Percentiles rank a stretch among this genome's conserved stretches.
phyloP scores from a whole-genome alignment of 306 rosid genomes.

The Benincasa hispida region DNA sequence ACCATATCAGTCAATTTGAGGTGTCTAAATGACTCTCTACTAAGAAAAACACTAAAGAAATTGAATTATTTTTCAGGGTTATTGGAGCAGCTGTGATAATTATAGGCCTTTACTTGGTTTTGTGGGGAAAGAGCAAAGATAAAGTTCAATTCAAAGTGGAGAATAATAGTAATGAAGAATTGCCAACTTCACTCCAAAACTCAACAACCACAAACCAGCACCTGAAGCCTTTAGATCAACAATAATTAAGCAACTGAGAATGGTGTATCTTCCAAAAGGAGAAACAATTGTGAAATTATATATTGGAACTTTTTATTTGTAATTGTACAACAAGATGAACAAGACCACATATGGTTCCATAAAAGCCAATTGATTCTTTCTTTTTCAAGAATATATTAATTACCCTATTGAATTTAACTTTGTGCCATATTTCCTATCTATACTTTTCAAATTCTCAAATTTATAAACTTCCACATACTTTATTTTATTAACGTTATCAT shows the following conservation, averaged over 20 bases:
- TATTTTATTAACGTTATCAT: background rate
- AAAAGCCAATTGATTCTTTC: background rate
- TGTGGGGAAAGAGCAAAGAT: conserved; percentile 7
- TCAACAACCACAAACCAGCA: background rate
- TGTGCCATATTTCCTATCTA: background rate
- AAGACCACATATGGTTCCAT: background rate
- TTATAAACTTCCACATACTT: background rate
- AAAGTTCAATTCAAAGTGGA: background rate
- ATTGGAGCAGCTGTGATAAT: conserved; percentile 3
- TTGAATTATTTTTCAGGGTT: background rate
- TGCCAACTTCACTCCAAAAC: background rate
- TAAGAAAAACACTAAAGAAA: background rate
- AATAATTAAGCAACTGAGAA: background rate
- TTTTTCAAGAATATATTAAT: background rate
- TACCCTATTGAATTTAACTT: background rate
- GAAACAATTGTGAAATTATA: background rate
- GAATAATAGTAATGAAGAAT: background rate
- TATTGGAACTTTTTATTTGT: background rate
- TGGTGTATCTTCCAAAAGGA: background rate
- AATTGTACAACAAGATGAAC: background rate
- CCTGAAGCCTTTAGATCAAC: background rate
- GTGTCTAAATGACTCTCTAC: no score
- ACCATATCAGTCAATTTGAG: no score
- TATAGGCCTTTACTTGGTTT: conserved; percentile 2
- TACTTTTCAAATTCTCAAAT: background rate